These are phyloP conservation scores for Aureobasidium lini DNA, from an alignment of 2,329 filamentous ascomycete genomes.

Conservation along the genomic window DNA sequence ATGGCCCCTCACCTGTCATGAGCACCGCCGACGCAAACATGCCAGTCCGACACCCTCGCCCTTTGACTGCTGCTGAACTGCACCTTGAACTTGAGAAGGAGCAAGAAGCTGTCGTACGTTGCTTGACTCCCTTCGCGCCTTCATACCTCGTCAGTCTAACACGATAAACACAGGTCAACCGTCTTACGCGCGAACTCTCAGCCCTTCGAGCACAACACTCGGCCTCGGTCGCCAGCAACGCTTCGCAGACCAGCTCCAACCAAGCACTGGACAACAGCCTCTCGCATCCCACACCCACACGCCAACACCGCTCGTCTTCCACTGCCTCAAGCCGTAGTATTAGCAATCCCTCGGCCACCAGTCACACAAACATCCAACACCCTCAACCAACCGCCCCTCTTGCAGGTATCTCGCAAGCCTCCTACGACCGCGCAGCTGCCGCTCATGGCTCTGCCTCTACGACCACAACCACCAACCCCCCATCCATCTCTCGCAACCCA, in stretches of 20 bases:
- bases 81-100: constrained; percentile 89
- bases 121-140: neutral
- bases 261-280: constrained; percentile 36
- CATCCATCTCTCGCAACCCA: constrained; percentile 25
- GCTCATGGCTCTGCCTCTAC: constrained; percentile 17
- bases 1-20: neutral
- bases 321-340: constrained; percentile 18
- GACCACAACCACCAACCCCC: neutral
- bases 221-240: constrained; percentile 54
- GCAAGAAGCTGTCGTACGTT: constrained; percentile 79
- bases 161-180: constrained; percentile 63
- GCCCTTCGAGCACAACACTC: constrained; percentile 63
- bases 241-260: constrained; percentile 45
- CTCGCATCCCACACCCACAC: constrained; percentile 47
- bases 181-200: constrained; percentile 79
- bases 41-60: constrained; percentile 77
- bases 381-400: constrained; percentile 15
- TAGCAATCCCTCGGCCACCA: constrained; percentile 17
- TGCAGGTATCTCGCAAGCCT: constrained; percentile 28
- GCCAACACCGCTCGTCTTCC: constrained; percentile 38
- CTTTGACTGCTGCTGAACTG: constrained; percentile 80
- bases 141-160: neutral
- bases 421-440: constrained; percentile 28
- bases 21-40: constrained; percentile 19
- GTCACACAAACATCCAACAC: constrained; percentile 19